Base-by-base conservation (phyloP, 352 stramenopile species). In the Globisporangium nunn region DNA sequence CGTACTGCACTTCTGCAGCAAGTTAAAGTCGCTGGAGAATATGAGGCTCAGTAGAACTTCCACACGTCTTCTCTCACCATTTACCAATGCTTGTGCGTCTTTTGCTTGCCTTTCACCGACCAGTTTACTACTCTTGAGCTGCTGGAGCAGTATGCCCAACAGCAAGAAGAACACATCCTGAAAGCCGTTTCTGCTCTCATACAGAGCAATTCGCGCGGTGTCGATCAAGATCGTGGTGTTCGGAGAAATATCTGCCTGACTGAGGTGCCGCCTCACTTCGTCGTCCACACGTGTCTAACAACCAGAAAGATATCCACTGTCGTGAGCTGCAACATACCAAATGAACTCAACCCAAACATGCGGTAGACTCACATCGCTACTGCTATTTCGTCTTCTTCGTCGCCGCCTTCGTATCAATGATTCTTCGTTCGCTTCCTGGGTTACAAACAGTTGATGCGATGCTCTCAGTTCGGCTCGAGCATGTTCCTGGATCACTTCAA, bases 81-180 rank as follows among this genome's bases (percentile, higher is more conserved):
- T 2, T 23, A 17, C 11, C n/a, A 4, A 14, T 3, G 44, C 2
- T 3, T 31, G 4, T 15, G 12, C 14, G 43, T 28, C n/a, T 48
- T 10, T n/a, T 12, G 43, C 7, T 18, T 28, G 43, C 1, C 17
- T 48, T 15, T 5, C 5, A 48, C 4, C n/a, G 17, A 11, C n/a
- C n/a, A 11, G 8, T 28, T 28, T 4, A 3, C 28, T 4, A 3
- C 28, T 31, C 28, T n/a, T 18, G 1, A 71, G n/a, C 28, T 75
- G 67, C 33, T 80, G 67, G 30, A 74, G 60, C 39, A 76, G 54
- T 30, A 70, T 70, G 14, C 40, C 59, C 23, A 80, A 17, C 6
- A 83, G 47, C 18, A 53, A 68, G 44, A 86, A 80, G 17, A 61
- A 58, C 2, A 68, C 31, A 53, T 76, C 66, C 1, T 63, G 35